These are phyloP conservation scores for Kokia cookei DNA, from an alignment of 441 rosid species.

Conservation along the genomic window DNA sequence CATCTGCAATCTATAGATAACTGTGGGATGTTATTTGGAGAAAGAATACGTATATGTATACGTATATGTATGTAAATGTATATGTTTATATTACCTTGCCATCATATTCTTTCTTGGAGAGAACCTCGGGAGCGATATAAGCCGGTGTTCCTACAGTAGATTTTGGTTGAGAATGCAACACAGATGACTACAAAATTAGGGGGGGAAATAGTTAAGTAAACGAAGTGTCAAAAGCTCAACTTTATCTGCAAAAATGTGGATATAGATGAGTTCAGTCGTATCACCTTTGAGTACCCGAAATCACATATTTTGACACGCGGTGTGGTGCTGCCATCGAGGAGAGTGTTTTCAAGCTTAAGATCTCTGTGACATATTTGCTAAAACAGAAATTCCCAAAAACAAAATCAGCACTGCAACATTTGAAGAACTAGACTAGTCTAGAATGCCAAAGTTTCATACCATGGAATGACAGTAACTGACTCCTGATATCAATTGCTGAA, in stretches of 20 bases:
- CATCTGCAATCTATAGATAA: constrained; percentile 50
- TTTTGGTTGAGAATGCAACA: constrained; percentile 69
- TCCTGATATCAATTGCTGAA: constrained; percentile 82
- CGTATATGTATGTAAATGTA: no score
- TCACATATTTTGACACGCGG: constrained; percentile 84
- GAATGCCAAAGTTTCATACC: constrained; percentile 29
- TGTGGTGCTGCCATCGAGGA: constrained; percentile 65
- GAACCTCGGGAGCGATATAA: constrained; percentile 59
- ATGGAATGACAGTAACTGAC: constrained; percentile 82
- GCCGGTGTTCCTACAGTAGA: constrained; percentile 68
- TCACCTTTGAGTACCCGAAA: constrained; percentile 79
- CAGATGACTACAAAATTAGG: constrained; percentile 34
- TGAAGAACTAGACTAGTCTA: neutral
- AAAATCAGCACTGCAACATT: neutral
- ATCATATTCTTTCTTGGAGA: constrained; percentile 47
- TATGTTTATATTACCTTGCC: constrained; percentile 29
- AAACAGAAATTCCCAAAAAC: neutral
- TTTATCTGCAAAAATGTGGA: neutral
- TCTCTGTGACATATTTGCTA: constrained; percentile 86
- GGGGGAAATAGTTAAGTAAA: neutral
- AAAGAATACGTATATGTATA: no score
- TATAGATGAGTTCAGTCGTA: neutral
- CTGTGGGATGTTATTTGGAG: neutral
- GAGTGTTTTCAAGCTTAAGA: constrained; percentile 86
- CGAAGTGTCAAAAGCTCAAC: neutral